phyloP scores from a whole-genome alignment of 2,329 filamentous ascomycete genomes.

The Colletotrichum eremochloae region DNA sequence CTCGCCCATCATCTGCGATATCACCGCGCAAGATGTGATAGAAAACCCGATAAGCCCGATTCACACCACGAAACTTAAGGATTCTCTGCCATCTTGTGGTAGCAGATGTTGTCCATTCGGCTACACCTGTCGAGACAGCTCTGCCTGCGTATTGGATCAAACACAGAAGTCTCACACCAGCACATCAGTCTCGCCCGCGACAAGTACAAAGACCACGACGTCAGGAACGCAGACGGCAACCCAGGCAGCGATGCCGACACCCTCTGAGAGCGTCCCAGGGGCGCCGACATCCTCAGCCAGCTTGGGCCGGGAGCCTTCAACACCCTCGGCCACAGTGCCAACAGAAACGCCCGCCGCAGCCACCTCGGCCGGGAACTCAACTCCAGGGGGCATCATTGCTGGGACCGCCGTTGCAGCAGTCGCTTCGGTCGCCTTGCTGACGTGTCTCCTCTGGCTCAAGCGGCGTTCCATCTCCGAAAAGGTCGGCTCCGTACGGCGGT shows the following conservation, averaged over 20 bases:
- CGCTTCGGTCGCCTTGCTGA: slow-evolving; percentile 29
- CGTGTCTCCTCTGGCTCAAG: slow-evolving; percentile 35
- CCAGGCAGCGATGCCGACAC: not conserved
- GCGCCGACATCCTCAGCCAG: slow-evolving; percentile 5
- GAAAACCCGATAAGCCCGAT: slow-evolving; percentile 69
- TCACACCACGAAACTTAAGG: slow-evolving; percentile 75
- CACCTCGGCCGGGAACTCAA: slow-evolving; percentile 9
- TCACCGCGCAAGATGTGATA: slow-evolving; percentile 70
- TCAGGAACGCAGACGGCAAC: not conserved
- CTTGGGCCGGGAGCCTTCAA: slow-evolving; percentile 1
- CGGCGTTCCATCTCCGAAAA: slow-evolving; percentile 33
- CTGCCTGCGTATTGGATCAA: slow-evolving; percentile 63
- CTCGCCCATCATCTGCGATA: slow-evolving; percentile 73
- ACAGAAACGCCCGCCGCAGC: slow-evolving; percentile 3
- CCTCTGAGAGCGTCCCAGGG: slow-evolving; percentile 3
- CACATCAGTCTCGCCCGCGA: slow-evolving; percentile 3
- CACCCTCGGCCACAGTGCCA: not conserved
- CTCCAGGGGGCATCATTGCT: slow-evolving; percentile 21
- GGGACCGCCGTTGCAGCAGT: slow-evolving; percentile 36
- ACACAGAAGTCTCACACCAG: slow-evolving; percentile 56
- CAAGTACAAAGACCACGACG: slow-evolving; percentile 13
- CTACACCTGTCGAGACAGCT: slow-evolving; percentile 67
- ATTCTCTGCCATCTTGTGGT: slow-evolving; percentile 70
- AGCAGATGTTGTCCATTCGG: slow-evolving; percentile 79
- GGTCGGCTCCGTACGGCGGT: slow-evolving; percentile 13